phyloP scores from a whole-genome alignment of 2,329 filamentous ascomycete genomes.

The Grosmannia clavigera region DNA sequence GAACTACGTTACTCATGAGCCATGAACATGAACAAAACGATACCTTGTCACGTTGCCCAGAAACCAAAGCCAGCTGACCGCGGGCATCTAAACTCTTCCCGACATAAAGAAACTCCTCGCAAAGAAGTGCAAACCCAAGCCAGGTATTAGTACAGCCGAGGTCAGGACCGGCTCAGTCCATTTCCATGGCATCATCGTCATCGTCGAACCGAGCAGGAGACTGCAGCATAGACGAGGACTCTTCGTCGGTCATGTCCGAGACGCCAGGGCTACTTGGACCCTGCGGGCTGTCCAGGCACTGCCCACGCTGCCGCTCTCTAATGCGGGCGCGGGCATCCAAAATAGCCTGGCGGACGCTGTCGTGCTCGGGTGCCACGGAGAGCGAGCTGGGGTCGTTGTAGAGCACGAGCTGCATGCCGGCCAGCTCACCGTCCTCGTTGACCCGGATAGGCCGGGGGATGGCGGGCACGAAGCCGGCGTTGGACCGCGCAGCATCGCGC shows the following conservation, averaged over 20 bases:
- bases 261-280: neutral
- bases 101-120: too few species aligned
- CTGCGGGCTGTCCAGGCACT: conserved; percentile 16
- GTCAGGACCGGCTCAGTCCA: conserved; percentile 29
- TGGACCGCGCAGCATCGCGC: conserved; percentile 35
- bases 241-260: neutral
- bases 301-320: conserved; percentile 41
- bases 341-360: conserved; percentile 72
- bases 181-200: conserved; percentile 53
- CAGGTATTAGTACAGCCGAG: neutral
- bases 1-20: too few species aligned
- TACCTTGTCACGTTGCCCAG: too few species aligned
- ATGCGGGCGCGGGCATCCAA: conserved; percentile 62
- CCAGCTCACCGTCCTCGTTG: conserved; percentile 40
- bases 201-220: too few species aligned
- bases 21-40: too few species aligned
- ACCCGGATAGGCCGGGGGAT: conserved; percentile 40
- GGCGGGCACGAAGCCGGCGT: conserved; percentile 16
- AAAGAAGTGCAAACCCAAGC: neutral
- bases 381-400: conserved; percentile 71
- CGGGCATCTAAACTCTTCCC: too few species aligned
- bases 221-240: neutral
- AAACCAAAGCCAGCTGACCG: too few species aligned
- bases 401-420: conserved; percentile 64
- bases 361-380: conserved; percentile 59